A percentile compares a stretch with the other conserved stretches of the same genome.
Evolutionary conservation across 352 stramenopile species (phyloP).

Genomic region (Pythium sukuiense): DNA sequence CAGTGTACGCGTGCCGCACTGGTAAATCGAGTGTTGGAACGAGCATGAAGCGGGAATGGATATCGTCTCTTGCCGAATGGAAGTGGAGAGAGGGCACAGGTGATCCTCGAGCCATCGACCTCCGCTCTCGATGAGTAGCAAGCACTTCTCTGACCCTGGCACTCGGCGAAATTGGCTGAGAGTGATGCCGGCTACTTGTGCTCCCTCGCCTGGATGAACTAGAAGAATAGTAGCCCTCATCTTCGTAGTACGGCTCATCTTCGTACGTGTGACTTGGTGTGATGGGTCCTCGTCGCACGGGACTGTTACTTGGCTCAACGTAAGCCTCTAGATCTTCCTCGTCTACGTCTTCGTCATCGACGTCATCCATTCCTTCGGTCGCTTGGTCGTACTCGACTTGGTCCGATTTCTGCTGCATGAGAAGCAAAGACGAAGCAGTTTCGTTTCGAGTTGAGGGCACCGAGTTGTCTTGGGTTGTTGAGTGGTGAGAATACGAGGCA

Average conservation of each 20-base stretch:
- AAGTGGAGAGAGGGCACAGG: slow-evolving; percentile 21
- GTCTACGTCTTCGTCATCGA: slow-evolving; percentile 9
- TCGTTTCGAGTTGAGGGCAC: slow-evolving; percentile 44
- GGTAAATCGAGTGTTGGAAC: slow-evolving; percentile 14
- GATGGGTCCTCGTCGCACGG: slow-evolving; percentile 29
- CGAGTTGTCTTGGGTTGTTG: slow-evolving; percentile 19
- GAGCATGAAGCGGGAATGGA: slow-evolving; percentile 23
- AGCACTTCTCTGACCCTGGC: slow-evolving; percentile 58
- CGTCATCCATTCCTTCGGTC: slow-evolving; percentile 20
- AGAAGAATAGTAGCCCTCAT: slow-evolving; percentile 18
- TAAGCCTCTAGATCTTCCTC: slow-evolving; percentile 21
- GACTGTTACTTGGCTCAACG: slow-evolving; percentile 29
- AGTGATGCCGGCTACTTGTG: slow-evolving; percentile 3
- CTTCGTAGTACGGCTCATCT: slow-evolving; percentile 1
- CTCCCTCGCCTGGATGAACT: slow-evolving; percentile 23
- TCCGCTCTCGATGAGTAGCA: slow-evolving; percentile 30
- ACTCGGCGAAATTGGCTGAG: slow-evolving; percentile 44
- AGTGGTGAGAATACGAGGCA: slow-evolving; percentile 46
- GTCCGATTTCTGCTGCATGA: slow-evolving; percentile 26
- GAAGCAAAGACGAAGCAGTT: slow-evolving; percentile 43
- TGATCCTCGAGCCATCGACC: slow-evolving; percentile 6
- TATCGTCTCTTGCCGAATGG: slow-evolving; percentile 40
- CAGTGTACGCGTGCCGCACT: slow-evolving; percentile 34
- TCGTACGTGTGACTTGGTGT: neutral
- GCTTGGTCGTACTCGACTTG: slow-evolving; percentile 19